Evolutionary conservation across 2,329 filamentous ascomycete genomes (phyloP).

Genomic region (Penicillium sp.): DNA sequence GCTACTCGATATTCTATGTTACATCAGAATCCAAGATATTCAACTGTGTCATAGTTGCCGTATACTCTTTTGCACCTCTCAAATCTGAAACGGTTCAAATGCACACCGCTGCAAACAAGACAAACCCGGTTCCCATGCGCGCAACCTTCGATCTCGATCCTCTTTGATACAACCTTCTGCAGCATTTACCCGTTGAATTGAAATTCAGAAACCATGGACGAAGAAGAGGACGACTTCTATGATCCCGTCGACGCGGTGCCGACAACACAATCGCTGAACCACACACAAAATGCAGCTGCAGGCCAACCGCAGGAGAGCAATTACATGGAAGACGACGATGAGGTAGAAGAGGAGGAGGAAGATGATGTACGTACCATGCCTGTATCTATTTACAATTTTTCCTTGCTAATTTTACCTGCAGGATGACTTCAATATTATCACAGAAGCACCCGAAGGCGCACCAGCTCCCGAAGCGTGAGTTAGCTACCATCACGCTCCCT

Average conservation of each 20-base stretch:
- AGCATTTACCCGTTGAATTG: constrained; percentile 2
- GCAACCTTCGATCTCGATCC: constrained; percentile 15
- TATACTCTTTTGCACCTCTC: neutral
- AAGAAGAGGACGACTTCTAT: constrained; percentile 51
- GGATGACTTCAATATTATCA: constrained; percentile 54
- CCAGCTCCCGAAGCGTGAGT: constrained; percentile 41
- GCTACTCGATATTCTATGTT: neutral
- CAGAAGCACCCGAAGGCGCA: constrained; percentile 47
- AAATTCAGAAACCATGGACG: constrained; percentile 40
- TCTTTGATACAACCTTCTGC: constrained; percentile 15
- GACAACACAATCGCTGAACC: constrained; percentile 30
- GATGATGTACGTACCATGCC: constrained; percentile 27
- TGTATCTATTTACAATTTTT: neutral
- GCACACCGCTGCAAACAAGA: constrained; percentile 24
- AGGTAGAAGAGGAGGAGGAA: constrained; percentile 42
- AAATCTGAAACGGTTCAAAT: neutral
- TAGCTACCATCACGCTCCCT: constrained; percentile 2
- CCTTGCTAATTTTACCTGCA: constrained; percentile 22
- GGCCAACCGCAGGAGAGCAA: constrained; percentile 37
- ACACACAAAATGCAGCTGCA: constrained; percentile 26
- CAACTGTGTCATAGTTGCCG: neutral
- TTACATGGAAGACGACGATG: constrained; percentile 43
- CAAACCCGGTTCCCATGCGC: constrained; percentile 21
- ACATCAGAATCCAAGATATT: neutral
- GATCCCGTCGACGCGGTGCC: constrained; percentile 43